Base-by-base conservation (phyloP, 306 rosid species). In the Macrotyloma uniflorum region DNA sequence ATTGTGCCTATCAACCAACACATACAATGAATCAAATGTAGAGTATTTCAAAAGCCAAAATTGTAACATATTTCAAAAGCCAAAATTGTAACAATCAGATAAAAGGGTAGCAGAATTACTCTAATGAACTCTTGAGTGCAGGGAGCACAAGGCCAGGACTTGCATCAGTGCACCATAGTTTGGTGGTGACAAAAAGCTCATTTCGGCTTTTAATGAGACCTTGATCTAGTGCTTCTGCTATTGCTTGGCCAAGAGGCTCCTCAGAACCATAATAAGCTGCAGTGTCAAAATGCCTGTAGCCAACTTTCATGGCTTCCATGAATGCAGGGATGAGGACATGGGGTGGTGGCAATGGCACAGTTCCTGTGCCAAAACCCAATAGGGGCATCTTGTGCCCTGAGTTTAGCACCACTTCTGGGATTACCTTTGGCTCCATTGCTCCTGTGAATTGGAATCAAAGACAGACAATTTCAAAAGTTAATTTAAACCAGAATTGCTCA, bases 101-200 rank as follows among this genome's bases (percentile, higher is more conserved):
- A 66, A 32, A 10, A 4, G 70, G 47, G 10, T 15, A 5, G 24
- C 6, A 51, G 26, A 4, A 62, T 10, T 85, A 85, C 90, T 53
- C 10, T 5, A 89, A 74, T 23, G 88, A 63, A 32, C 8, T 82
- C 26, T 63, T 58, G 42, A 88, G 74, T 22, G 90, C 89, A 2
- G 86, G 86, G 24, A 85, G 26, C 6, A 89, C 86, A 55, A 64
- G 83, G n/a, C 80, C 70, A 70, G 84, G 91, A 26, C 87, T 82
- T 19, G 93, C 83, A 13, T 81, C 71, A 35, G 55, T 47, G 5
- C 77, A 47, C 81, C 84, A 85, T 0, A 88, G 76, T 83, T 90
- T 88, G 45, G 90, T 24, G 8, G 88, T 85, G 45, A 89, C 75
- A 63, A 89, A 89, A 28, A 91, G 50, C n/a, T 91, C 90, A 26